Evolutionary conservation across 1,139 yeast genomes (phyloP).

Genomic region (Debaryomycetaceae sp.): DNA sequence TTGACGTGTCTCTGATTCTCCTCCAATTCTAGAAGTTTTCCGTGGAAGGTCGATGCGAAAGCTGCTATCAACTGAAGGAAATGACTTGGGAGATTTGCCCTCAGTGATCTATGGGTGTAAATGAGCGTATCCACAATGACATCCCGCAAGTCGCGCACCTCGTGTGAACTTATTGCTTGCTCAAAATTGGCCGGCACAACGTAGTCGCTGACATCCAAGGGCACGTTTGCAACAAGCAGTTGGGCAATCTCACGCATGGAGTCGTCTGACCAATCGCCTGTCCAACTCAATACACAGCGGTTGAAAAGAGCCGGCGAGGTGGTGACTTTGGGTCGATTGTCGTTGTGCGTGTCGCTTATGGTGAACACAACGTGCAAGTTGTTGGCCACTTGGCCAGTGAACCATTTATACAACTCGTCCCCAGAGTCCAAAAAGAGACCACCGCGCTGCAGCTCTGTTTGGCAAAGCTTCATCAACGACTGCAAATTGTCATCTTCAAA

Average conservation of each 20-base stretch:
- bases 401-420: conserved; percentile 78
- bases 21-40: conserved; percentile 49
- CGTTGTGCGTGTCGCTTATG: conserved; percentile 51
- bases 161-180: conserved; percentile 10
- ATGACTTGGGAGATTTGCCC: conserved; percentile 41
- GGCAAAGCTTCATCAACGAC: conserved; percentile 51
- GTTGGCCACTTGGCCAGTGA: conserved; percentile 58
- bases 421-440: conserved; percentile 64
- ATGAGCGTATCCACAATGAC: conserved; percentile 47
- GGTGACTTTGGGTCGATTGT: conserved; percentile 37
- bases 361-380: conserved; percentile 85
- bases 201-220: conserved; percentile 48
- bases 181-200: conserved; percentile 22
- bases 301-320: conserved; percentile 90
- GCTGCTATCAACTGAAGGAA: conserved; percentile 50
- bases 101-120: conserved; percentile 33
- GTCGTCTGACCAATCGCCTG: conserved; percentile 72
- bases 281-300: conserved; percentile 85
- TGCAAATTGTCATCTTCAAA: conserved; percentile 73
- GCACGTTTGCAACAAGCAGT: conserved; percentile 39
- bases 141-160: conserved; percentile 34
- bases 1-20: conserved; percentile 69
- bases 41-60: conserved; percentile 41
- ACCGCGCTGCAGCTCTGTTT: conserved; percentile 52
- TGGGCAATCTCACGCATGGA: conserved; percentile 51